phyloP scores from a whole-genome alignment of 2,329 filamentous ascomycete genomes.

The Ramularia collo-cygni region DNA sequence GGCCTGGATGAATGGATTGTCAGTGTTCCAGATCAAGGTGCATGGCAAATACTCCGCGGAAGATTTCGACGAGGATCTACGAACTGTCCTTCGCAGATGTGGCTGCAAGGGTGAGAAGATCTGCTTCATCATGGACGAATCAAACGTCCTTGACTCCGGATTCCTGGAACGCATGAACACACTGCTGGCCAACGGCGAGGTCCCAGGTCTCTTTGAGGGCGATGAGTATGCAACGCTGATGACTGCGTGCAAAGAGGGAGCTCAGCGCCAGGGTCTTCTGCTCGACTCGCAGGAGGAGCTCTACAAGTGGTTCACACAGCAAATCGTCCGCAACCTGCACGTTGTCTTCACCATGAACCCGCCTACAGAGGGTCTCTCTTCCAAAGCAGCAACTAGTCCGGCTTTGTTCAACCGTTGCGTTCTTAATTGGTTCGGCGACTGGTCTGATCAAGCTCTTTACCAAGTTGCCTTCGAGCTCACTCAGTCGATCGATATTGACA shows the following conservation, averaged over 20 bases:
- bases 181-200: constrained; percentile 95
- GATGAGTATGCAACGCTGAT: constrained; percentile 97
- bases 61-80: constrained; percentile 96
- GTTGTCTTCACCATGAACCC: constrained; percentile 99
- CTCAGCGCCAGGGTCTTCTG: constrained; percentile 88
- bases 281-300: constrained; percentile 97
- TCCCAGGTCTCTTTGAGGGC: constrained; percentile 97
- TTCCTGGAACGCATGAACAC: constrained; percentile 99
- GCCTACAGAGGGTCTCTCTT: constrained; percentile 86
- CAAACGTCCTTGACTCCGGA: constrained; percentile 95
- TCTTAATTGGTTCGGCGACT: constrained; percentile 99
- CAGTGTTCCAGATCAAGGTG: constrained; percentile 99
- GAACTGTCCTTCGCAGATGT: constrained; percentile 85
- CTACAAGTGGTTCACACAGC: constrained; percentile 99
- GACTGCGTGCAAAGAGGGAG: constrained; percentile 98
- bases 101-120: constrained; percentile 99
- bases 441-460: constrained; percentile 98
- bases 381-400: constrained; percentile 94
- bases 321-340: constrained; percentile 97
- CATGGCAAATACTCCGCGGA: constrained; percentile 97
- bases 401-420: constrained; percentile 99
- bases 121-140: constrained; percentile 99
- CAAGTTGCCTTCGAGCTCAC: constrained; percentile 95
- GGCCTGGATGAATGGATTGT: constrained; percentile 99
- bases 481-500: constrained; percentile 90